Base-by-base conservation (phyloP, 1,139 yeast genomes). In the Suhomyces guaymorum region DNA sequence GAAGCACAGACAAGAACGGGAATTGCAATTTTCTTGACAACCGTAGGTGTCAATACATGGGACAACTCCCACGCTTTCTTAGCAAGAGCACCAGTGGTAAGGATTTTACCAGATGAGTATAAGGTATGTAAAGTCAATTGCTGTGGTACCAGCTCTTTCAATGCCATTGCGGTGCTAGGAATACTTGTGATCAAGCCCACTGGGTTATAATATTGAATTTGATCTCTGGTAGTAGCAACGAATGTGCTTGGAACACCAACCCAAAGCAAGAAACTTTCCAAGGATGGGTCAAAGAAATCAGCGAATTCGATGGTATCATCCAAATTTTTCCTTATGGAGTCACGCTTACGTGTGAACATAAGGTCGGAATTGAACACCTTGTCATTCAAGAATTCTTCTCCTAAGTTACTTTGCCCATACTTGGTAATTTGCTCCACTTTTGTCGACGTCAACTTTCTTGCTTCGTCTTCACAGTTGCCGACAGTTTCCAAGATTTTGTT, bases 311-410 rank as follows among this genome's bases (percentile, higher is more conserved):
- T 72, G 23, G 75, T 73, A 23, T 79, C 75, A 42, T 74, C 68
- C 29, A 90, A 64, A 32, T 75, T 70, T 46, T 82, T 78, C 24
- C 78, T 73, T 26, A 81, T 62, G 5, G 74, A 59, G 50, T 92
- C 96, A 29, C 74, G 75, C 38, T 73, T 73, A 48, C 90, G 78
- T 3, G 88, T 76, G 49, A 89, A 92, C 98, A 92, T 92, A 32
- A 84, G 73, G 16, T 80, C 83, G 11, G 86, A 76, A 39, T 85
- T 78, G 63, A 92, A 90, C 8, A 74, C 75, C 44, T 83, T 82
- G 42, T 80, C 81, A 31, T 64, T 73, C 62, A 80, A 65, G 41
- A 73, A 76, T 24, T 80, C 84, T 23, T 77, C 78, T 4, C 82
- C 80, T 44, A 82, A 56, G 5, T 70, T 63, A 3, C 57, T 66